Percentiles rank a stretch among this genome's conserved stretches.
phyloP scores from a whole-genome alignment of 495 filamentous ascomycete genomes.

The Aspergillus incahuasiensis region DNA sequence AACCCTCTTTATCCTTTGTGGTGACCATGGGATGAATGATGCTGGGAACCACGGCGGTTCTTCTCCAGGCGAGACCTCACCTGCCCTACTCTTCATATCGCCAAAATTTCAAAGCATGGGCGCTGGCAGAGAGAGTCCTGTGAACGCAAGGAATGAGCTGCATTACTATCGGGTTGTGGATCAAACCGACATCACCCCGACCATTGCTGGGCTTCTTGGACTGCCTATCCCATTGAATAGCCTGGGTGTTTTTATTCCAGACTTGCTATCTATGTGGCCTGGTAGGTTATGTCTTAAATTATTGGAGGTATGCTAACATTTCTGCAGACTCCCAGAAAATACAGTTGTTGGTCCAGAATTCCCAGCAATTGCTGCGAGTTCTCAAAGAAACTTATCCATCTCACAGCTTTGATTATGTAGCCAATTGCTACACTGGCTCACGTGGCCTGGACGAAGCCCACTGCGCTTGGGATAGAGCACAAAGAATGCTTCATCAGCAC shows the following conservation, averaged over 20 bases:
- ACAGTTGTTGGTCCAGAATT: conserved; percentile 68
- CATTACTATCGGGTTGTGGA: conserved; percentile 80
- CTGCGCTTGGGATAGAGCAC: conserved; percentile 57
- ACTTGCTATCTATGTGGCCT: conserved; percentile 72
- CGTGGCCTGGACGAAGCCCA: conserved; percentile 54
- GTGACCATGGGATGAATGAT: conserved; percentile 99
- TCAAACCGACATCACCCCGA: conserved; percentile 90
- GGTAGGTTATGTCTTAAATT: conserved; percentile 29
- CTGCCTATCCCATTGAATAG: conserved; percentile 92
- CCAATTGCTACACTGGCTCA: conserved; percentile 39
- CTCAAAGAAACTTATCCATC: conserved; percentile 64
- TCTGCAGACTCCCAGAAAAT: conserved; percentile 46
- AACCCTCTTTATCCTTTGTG: conserved; percentile 80
- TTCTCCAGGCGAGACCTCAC: conserved; percentile 85
- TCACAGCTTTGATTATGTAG: conserved; percentile 42
- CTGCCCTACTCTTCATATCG: conserved; percentile 87
- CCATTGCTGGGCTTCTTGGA: conserved; percentile 79
- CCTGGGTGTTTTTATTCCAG: conserved; percentile 78
- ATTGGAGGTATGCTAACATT: neutral
- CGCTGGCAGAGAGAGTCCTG: conserved; percentile 34
- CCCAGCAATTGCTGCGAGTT: conserved; percentile 70
- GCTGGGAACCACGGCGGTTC: conserved; percentile 97
- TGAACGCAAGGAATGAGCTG: conserved; percentile 49
- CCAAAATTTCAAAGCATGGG: conserved; percentile 67
- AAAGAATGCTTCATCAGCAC: conserved; percentile 14